Evolutionary conservation across 2,329 filamentous ascomycete genomes (phyloP).

Genomic region (Exophiala sp.): DNA sequence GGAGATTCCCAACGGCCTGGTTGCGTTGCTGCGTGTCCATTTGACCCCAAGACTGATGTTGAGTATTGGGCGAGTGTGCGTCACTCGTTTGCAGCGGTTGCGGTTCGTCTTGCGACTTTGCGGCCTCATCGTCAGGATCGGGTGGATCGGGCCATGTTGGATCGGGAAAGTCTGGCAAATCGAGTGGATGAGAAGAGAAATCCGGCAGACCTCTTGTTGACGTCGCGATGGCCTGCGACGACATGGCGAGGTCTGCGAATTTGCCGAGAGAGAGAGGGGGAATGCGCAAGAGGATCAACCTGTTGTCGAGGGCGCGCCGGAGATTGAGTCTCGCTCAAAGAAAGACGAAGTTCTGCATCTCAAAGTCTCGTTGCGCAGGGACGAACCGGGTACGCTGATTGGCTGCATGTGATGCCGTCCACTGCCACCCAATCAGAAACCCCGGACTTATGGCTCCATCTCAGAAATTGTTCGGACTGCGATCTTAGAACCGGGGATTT

Average conservation of each 20-base stretch:
- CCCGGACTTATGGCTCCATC: neutral
- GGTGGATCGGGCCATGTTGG: constrained; percentile 23
- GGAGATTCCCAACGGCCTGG: constrained; percentile 21
- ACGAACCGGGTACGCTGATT: neutral
- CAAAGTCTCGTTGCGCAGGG: neutral
- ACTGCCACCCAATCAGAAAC: constrained; percentile 2
- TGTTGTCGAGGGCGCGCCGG: constrained; percentile 2
- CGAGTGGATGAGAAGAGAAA: constrained; percentile 16
- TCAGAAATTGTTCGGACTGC: neutral
- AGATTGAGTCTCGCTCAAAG: neutral
- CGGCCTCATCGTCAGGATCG: constrained; percentile 11
- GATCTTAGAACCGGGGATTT: neutral
- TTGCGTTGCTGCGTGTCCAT: constrained; percentile 20
- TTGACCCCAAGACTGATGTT: constrained; percentile 11
- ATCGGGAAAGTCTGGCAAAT: constrained; percentile 13
- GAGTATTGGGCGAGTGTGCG: constrained; percentile 1
- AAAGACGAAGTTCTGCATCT: neutral
- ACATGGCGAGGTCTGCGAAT: constrained; percentile 29
- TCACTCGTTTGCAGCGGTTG: constrained; percentile 6
- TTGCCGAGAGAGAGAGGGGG: neutral
- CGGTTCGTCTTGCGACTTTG: constrained; percentile 13
- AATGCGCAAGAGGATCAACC: constrained; percentile 7
- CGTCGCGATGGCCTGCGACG: constrained; percentile 28
- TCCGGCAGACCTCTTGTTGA: constrained; percentile 29
- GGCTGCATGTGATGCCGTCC: neutral